Conservation (phyloP, 176 grass and related monocot genomes). For the Carex scoparia region DNA sequence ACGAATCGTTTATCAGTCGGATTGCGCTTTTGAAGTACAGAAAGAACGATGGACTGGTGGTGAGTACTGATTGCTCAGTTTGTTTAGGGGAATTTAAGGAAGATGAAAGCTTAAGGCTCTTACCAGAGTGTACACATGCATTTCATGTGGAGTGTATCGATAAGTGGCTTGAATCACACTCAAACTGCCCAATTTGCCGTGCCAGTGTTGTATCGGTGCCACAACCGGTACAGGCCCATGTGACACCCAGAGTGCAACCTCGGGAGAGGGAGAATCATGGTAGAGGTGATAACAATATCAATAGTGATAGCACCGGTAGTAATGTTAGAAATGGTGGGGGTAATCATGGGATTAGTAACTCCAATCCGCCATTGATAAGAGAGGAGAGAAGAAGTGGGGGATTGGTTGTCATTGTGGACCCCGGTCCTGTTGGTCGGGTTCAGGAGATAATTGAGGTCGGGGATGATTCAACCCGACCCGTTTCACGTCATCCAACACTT, state of each 20-base stretch:
- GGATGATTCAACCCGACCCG: constrained; percentile 3
- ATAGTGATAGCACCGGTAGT: not conserved
- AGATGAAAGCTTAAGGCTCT: constrained; percentile 26
- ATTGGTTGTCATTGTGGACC: constrained; percentile 26
- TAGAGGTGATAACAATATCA: not conserved
- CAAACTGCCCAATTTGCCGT: constrained; percentile 31
- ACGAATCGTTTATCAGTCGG: constrained; percentile 19
- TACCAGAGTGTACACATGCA: constrained; percentile 28
- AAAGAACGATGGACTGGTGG: constrained; percentile 27
- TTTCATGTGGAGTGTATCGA: constrained; percentile 36
- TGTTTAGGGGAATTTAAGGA: constrained; percentile 31
- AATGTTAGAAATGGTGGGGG: not conserved
- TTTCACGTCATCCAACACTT: constrained; percentile 3
- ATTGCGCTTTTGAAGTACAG: constrained; percentile 28
- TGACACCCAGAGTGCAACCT: not conserved
- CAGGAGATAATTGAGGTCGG: constrained; percentile 27
- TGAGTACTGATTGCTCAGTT: constrained; percentile 31
- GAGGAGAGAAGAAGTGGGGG: constrained; percentile 16
- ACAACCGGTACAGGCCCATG: constrained; percentile 18
- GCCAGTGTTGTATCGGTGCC: constrained; percentile 16
- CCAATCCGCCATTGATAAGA: constrained; percentile 18
- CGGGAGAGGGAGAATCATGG: constrained; percentile 4
- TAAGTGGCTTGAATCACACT: constrained; percentile 25
- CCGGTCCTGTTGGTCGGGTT: constrained; percentile 15
- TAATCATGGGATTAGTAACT: not conserved